Evolutionary conservation across 2,329 filamentous ascomycete species (phyloP).

Genomic region (Claviceps fusiformis): DNA sequence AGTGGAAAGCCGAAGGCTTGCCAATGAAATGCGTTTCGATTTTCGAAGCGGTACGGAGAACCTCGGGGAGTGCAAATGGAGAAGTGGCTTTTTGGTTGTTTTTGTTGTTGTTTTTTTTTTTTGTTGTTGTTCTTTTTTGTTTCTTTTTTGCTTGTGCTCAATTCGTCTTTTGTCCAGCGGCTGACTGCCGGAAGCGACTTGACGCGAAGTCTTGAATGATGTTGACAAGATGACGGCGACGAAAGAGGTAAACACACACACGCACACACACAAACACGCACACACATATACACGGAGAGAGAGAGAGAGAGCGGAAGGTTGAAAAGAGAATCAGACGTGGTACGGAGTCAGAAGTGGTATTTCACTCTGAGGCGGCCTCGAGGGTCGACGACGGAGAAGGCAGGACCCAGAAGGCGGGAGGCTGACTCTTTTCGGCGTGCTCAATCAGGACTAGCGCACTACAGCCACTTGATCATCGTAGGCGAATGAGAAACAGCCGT

Average conservation of each 20-base stretch:
- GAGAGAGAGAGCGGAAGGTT: slow-evolving; percentile 7
- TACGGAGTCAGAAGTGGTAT: slow-evolving; percentile 17
- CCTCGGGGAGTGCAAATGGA: too few species aligned
- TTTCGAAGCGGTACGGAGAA: background rate
- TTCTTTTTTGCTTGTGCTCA: too few species aligned
- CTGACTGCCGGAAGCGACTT: background rate
- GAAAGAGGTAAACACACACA: background rate
- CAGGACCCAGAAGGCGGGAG: slow-evolving; percentile 8
- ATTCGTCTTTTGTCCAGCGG: background rate
- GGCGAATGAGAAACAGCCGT: slow-evolving; percentile 15
- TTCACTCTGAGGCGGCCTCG: slow-evolving; percentile 15
- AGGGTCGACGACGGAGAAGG: slow-evolving; percentile 2
- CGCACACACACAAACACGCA: too few species aligned
- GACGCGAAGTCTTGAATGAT: background rate
- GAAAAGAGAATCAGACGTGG: slow-evolving; percentile 11
- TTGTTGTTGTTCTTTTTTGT: too few species aligned
- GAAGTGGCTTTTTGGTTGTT: too few species aligned
- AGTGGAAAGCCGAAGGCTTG: too few species aligned
- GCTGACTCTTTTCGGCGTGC: slow-evolving; percentile 32
- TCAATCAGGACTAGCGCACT: slow-evolving; percentile 23
- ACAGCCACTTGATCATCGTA: background rate
- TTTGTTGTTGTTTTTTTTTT: too few species aligned
- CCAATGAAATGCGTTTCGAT: too few species aligned
- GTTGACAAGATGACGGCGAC: slow-evolving; percentile 6
- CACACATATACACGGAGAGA: background rate